phyloP scores from a whole-genome alignment of 2,329 filamentous ascomycete genomes.

The Decorospora gaudefroyi region DNA sequence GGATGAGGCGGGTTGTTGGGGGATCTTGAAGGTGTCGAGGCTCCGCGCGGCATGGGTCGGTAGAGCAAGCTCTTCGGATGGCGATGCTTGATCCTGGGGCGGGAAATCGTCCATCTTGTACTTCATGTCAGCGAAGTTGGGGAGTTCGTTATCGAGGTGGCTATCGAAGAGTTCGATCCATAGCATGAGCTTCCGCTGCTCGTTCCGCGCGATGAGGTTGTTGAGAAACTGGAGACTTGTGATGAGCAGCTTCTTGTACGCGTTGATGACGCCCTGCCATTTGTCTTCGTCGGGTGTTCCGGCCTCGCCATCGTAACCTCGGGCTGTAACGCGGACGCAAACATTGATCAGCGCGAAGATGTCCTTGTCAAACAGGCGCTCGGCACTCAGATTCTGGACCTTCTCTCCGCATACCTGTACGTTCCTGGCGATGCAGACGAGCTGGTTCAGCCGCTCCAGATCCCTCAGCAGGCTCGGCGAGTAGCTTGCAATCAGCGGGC shows the following conservation, averaged over 20 bases:
- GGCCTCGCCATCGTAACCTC: constrained; percentile 67
- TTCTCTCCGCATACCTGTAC: constrained; percentile 64
- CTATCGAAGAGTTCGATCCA: constrained; percentile 69
- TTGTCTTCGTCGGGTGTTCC: constrained; percentile 65
- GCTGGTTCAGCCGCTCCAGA: constrained; percentile 64
- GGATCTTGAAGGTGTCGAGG: constrained; percentile 41
- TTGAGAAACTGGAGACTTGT: constrained; percentile 69
- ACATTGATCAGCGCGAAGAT: constrained; percentile 65
- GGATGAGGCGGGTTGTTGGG: constrained; percentile 47
- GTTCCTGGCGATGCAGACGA: constrained; percentile 66
- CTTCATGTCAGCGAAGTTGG: constrained; percentile 47
- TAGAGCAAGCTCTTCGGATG: constrained; percentile 19
- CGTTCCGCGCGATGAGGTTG: constrained; percentile 68
- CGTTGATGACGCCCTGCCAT: constrained; percentile 68
- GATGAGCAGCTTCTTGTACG: constrained; percentile 68
- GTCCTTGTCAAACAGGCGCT: constrained; percentile 63
- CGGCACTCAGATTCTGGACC: constrained; percentile 66
- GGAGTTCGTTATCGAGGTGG: constrained; percentile 50
- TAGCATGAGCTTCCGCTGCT: constrained; percentile 66
- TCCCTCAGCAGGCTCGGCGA: constrained; percentile 64
- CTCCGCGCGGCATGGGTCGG: constrained; percentile 28
- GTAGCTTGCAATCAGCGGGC: constrained; percentile 64
- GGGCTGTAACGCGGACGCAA: constrained; percentile 66
- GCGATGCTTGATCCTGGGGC: constrained; percentile 25
- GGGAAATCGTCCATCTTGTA: constrained; percentile 43